phyloP scores from a whole-genome alignment of 2,329 filamentous ascomycete genomes.

The Microdochium nivale region DNA sequence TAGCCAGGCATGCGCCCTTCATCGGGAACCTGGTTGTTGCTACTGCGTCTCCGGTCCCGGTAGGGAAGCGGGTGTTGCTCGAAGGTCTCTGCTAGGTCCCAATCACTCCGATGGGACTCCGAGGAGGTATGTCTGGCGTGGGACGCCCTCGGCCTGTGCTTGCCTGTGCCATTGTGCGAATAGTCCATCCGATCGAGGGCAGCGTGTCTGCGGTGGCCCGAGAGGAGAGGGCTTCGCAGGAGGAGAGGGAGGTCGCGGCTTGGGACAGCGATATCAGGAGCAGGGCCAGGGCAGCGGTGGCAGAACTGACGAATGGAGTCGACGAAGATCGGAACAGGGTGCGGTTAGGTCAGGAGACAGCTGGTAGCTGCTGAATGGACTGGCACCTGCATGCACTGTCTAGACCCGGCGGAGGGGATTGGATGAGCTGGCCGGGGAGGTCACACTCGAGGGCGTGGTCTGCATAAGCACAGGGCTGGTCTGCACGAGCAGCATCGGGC shows the following conservation, averaged over 20 bases:
- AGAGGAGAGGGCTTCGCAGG: not conserved
- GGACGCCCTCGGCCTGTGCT: not conserved
- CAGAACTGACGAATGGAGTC: not conserved
- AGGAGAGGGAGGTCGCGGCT: not conserved
- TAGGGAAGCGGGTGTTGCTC: not conserved
- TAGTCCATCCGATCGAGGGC: not conserved
- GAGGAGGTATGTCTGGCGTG: not conserved
- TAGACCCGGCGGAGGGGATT: not conserved
- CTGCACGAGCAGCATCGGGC: not conserved
- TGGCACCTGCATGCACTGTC: not conserved
- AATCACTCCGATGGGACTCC: not conserved
- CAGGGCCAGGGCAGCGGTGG: not conserved
- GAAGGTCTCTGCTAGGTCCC: not conserved
- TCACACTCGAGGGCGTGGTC: not conserved
- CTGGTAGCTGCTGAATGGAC: slow-evolving; percentile 1
- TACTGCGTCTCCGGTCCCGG: not conserved
- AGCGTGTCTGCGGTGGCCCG: not conserved
- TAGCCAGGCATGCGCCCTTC: not conserved
- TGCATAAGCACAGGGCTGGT: not conserved
- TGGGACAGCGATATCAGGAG: not conserved
- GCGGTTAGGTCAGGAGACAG: not conserved
- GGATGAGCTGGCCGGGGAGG: not conserved
- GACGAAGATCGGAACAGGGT: not conserved
- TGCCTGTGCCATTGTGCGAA: not conserved
- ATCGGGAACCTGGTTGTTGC: not conserved